These are phyloP conservation scores for Psilocybe cubensis DNA, from an alignment of 768 basidiomycete genomes.

Conservation along the genomic window DNA sequence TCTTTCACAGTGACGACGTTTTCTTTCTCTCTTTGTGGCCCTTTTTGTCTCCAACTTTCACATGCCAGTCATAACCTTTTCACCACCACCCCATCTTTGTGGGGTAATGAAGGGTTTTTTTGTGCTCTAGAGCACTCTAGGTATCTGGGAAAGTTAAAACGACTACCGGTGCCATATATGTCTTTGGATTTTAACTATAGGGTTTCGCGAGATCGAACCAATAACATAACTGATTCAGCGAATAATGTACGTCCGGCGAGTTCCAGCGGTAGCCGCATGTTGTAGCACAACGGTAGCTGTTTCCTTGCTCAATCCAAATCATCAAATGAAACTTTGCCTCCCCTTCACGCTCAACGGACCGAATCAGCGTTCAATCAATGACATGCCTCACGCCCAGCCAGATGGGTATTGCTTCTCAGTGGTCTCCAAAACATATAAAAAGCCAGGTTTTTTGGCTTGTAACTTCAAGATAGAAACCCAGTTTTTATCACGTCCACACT, in stretches of 20 bases:
- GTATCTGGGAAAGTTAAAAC: conserved; percentile 21
- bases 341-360: conserved; percentile 22
- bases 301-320: conserved; percentile 12
- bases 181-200: conserved; percentile 30
- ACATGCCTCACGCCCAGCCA: conserved; percentile 19
- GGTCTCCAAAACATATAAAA: conserved; percentile 26
- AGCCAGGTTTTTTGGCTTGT: conserved; percentile 9
- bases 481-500: conserved; percentile 1
- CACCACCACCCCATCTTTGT: conserved; percentile 1
- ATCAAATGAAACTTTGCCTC: conserved; percentile 15
- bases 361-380: conserved; percentile 24
- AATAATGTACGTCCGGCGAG: conserved; percentile 16
- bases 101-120: neutral
- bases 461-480: conserved; percentile 4
- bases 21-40: no score
- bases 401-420: conserved; percentile 21
- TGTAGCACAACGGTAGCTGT: conserved; percentile 19
- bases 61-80: neutral
- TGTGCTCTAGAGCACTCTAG: conserved; percentile 6
- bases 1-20: neutral
- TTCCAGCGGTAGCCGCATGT: conserved; percentile 16
- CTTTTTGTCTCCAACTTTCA: neutral
- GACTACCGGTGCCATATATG: conserved; percentile 25
- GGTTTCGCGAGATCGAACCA: conserved; percentile 22
- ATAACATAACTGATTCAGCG: conserved; percentile 15